Evolutionary conservation across 495 filamentous ascomycete genomes (phyloP), one percentile per base, ranked within the genome.

Genomic region (Bombardia bombarda): DNA sequence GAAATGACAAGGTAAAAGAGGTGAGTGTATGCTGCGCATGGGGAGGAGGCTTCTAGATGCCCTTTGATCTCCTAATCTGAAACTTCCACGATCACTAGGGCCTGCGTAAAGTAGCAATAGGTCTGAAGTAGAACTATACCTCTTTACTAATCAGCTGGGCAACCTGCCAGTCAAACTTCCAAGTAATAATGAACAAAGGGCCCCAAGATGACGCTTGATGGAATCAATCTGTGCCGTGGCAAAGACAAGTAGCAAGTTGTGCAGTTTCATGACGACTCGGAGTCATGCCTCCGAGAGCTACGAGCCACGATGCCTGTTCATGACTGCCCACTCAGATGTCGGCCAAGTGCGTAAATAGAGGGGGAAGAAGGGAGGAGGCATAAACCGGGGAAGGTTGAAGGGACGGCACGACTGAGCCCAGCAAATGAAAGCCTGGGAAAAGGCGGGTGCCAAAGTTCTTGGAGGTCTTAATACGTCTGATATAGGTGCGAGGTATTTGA

Each of bases 11-110:
- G n/a, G n/a, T n/a, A n/a, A n/a, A n/a, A n/a, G n/a, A n/a, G n/a
- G n/a, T n/a, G n/a, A n/a, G n/a, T n/a, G n/a, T n/a, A n/a, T n/a
- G n/a, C n/a, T 13, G 4, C 13, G 23, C 40, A 32, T 25, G 24
- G 43, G 19, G 23, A 37, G 53, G 51, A 57, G 45, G 41, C 47
- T 57, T 57, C 53, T 53, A 49, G 51, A 57, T 40, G 43, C 30
- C 20, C 39, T 43, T 31, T 49, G 52, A 56, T 56, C 51, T 40
- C n/a, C 26, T 47, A 34, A 40, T 17, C 44, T 56, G 53, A 53
- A 52, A 56, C 53, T 32, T 17, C 14, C 8, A 34, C 2, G n/a
- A n/a, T n/a, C n/a, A n/a, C n/a, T n/a, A n/a, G n/a, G n/a, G n/a
- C n/a, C n/a, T n/a, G n/a, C n/a, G n/a, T n/a, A n/a, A n/a, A n/a